Evolutionary conservation across 140 eudicot genomes (phyloP).

Genomic region (Cichorium intybus): DNA sequence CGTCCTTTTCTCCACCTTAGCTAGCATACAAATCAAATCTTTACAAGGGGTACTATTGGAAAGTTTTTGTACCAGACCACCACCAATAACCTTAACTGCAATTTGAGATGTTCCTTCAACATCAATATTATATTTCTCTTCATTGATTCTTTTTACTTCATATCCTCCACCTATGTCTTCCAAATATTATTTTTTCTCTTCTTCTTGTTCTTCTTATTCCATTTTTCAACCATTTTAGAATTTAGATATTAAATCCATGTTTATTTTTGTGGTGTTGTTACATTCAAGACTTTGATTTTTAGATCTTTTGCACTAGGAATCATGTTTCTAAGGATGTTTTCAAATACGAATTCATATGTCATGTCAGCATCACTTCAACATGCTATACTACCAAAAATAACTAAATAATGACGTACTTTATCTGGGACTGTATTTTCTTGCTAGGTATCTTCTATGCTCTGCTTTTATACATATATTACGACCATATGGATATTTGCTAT

Average conservation of each 20-base stretch:
- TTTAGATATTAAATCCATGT: conserved; percentile 59
- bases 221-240: conserved; percentile 67
- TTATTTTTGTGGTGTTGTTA: conserved; percentile 67
- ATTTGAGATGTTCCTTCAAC: conserved; percentile 53
- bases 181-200: conserved; percentile 49
- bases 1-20: conserved; percentile 63
- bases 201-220: conserved; percentile 76
- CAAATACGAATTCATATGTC: conserved; percentile 44
- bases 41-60: conserved; percentile 39
- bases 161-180: conserved; percentile 49
- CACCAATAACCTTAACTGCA: conserved; percentile 58
- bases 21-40: conserved; percentile 78
- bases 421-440: conserved; percentile 93
- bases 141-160: conserved; percentile 51
- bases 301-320: conserved; percentile 64
- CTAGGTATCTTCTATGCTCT: conserved; percentile 91
- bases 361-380: conserved; percentile 37
- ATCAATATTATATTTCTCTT: conserved; percentile 44
- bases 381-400: neutral
- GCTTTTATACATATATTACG: conserved; percentile 88
- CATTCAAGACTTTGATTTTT: conserved; percentile 81
- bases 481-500: conserved; percentile 79
- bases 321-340: conserved; percentile 61
- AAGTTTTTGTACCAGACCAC: conserved; percentile 45
- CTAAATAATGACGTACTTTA: conserved; percentile 36